Base-by-base conservation (phyloP, 352 stramenopile species). In the Phytophthora vignae region DNA sequence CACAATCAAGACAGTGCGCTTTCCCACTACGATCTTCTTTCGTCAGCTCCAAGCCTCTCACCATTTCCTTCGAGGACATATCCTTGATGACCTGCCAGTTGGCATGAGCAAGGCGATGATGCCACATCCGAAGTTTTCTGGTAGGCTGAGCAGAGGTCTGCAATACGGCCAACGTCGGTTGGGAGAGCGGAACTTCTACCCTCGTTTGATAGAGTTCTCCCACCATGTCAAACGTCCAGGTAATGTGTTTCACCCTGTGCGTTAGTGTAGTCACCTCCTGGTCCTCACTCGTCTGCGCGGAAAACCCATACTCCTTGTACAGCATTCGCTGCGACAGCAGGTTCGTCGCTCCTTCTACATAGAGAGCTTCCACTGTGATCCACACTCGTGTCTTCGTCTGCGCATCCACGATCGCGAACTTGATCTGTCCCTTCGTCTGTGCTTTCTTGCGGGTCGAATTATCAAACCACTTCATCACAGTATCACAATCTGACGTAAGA, bases 391-490 rank as follows among this genome's bases (percentile, higher is more conserved):
- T 5, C 4, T 42, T 17, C 4, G 36, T 42, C 11, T 42, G 36
- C 10, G 12, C 36, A 42, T 17, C 36, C 11, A 42, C 36, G 11
- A 42, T 42, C 11, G 36, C 36, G 10, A 42, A 42, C 36, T 42
- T 42, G 36, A 42, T 42, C 36, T 17, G 4, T 6, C 36, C 36
- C 11, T 42, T 1, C 36, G 17, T 42, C 11, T 42, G 36, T 42
- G 48, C 60, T 9, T 58, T 53, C 31, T 58, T 57, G 14, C 1
- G 14, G 4, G 33, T 29, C 10, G 33, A 15, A 27, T 50, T 66
- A 11, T 67, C 49, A 33, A 67, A 60, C 60, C 49, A 64, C 21
- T 46, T 63, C 44, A 58, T 55, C 2, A 57, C 29, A 10, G 53
- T 62, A 6, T 69, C 54, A 15, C 54, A 57, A 17, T 69, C 42